Evolutionary conservation across 2,329 filamentous ascomycete species (phyloP), one percentile per base, ranked within the genome.

Genomic region (Neurospora crassa): DNA sequence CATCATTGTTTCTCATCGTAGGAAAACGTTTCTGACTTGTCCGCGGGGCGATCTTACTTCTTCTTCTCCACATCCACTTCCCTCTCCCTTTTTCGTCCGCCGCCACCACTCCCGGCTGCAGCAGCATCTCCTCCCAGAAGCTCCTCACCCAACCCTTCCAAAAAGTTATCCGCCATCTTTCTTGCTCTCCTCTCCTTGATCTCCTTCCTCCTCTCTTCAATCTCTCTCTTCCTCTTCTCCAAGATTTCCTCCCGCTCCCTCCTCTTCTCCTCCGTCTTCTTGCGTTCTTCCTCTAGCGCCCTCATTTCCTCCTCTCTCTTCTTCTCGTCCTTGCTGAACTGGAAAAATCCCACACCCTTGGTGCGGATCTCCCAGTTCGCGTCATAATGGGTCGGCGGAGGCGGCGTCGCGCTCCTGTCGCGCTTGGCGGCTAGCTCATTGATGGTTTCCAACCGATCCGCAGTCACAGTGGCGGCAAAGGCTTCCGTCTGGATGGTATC

Each of bases 281-380:
- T 81, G 72, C 92, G 84, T 79, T 93, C 90, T 75, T 85, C 84
- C 74, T 89, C 86, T 70, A 97, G 82, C 67, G 85, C 86, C 75
- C 88, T 85, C 92, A 98, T 97, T 84, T 98, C 92, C 68, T 77
- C 76, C 76, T 81, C 81, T 78, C 90, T 84, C 74, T 85, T 84
- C 74, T 87, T 89, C 78, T 91, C 90, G 79, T 97, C 91, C 74
- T 87, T 88, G 72, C 91, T 93, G 79, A 99, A 98, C 71, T 91
- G 90, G 83, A 94, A 97, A 82, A 98, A 99, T 0, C 92, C 96
- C 0, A 92, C 92, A 4, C 96, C 96, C 77, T 96, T 95, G 67
- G 89, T 93, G 73, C 96, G 86, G 68, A 97, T 89, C 85, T 99
- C 96, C 73, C 86, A 87, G 73, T 88, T 87, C 1, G 93, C 93